A percentile compares a stretch with the other conserved stretches of the same genome.
phyloP scores from a whole-genome alignment of 1,139 yeast genomes.

The Nakaseomyces kungkrabaensis region DNA sequence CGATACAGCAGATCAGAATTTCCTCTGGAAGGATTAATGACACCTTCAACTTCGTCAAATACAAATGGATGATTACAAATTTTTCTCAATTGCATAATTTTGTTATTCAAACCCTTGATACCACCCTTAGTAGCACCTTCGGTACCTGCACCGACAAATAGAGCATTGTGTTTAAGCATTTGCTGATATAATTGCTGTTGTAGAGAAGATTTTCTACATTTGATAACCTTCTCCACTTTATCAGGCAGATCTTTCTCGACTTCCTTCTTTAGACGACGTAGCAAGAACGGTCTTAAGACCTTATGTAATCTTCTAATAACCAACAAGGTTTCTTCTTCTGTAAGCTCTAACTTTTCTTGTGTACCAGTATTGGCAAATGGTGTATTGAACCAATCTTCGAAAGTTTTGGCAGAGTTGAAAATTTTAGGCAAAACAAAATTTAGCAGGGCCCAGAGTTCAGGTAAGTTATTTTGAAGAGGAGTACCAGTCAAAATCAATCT shows the following conservation, averaged over 20 bases:
- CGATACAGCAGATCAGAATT: conserved; percentile 66
- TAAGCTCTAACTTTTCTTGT: conserved; percentile 66
- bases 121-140: conserved; percentile 40
- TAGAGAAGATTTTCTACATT: conserved; percentile 86
- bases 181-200: conserved; percentile 73
- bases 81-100: conserved; percentile 91
- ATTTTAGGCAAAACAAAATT: conserved; percentile 72
- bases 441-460: conserved; percentile 76
- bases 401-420: conserved; percentile 75
- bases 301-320: conserved; percentile 93
- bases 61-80: conserved; percentile 97
- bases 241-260: conserved; percentile 95
- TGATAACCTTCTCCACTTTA: conserved; percentile 88
- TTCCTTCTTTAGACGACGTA: conserved; percentile 92
- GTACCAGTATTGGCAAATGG: conserved; percentile 78
- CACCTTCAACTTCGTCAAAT: conserved; percentile 84
- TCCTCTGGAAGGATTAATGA: conserved; percentile 64
- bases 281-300: conserved; percentile 85
- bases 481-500: conserved; percentile 81
- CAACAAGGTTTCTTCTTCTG: conserved; percentile 89
- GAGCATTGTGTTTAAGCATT: conserved; percentile 60
- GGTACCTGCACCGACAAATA: conserved; percentile 47
- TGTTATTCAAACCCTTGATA: conserved; percentile 79
- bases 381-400: conserved; percentile 82
- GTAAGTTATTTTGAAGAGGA: conserved; percentile 74